Percentiles rank a stretch among this genome's conserved stretches.
phyloP scores from a whole-genome alignment of 352 stramenopile species.

The Pythium sukuiense region DNA sequence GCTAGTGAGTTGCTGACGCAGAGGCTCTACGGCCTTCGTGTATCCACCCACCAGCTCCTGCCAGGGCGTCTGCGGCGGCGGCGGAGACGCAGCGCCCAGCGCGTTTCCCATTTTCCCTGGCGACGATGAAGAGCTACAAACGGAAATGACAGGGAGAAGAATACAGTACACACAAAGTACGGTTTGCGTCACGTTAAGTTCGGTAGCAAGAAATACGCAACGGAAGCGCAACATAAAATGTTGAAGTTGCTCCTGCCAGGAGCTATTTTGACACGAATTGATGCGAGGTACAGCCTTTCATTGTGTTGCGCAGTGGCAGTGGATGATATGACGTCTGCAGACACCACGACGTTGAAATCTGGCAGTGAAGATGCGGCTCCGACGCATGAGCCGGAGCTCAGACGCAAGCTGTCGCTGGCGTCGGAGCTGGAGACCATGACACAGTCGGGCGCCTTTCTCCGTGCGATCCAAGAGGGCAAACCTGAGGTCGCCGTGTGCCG shows the following conservation, averaged over 20 bases:
- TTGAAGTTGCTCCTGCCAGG: background rate
- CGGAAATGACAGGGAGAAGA: background rate
- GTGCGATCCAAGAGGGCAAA: conserved; percentile 37
- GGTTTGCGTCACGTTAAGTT: background rate
- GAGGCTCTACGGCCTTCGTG: background rate
- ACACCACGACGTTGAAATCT: background rate
- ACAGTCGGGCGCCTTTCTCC: conserved; percentile 27
- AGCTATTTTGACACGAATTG: conserved; percentile 1
- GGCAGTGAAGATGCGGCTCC: background rate
- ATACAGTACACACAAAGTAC: background rate
- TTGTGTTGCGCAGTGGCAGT: background rate
- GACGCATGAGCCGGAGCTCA: background rate
- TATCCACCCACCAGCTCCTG: background rate
- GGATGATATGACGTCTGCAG: background rate
- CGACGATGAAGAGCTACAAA: background rate
- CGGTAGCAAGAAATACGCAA: background rate
- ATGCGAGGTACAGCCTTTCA: background rate
- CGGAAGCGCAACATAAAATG: background rate
- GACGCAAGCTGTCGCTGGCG: conserved; percentile 31
- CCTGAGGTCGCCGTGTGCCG: conserved; percentile 53
- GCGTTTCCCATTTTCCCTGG: background rate
- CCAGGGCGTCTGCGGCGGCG: background rate
- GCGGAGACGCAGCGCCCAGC: background rate
- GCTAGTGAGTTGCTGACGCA: conserved; percentile 24
- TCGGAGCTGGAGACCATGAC: conserved; percentile 34